These are phyloP conservation scores for Chrysochromulina parva DNA, from an alignment of 78 protist genomes.

Conservation along the genomic window DNA sequence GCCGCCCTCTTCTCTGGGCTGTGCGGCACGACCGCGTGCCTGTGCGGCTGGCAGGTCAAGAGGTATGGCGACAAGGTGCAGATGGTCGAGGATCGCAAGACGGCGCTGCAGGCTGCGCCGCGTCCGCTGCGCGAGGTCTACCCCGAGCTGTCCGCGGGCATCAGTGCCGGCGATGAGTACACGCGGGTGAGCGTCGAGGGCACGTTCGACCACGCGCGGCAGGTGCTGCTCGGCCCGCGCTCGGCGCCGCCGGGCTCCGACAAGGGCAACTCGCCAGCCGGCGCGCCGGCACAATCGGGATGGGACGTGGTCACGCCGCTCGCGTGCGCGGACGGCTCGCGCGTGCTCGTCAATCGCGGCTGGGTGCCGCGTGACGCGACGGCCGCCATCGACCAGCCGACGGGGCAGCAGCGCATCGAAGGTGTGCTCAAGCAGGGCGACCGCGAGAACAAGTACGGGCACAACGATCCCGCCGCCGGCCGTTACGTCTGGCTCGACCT, in stretches of 20 bases:
- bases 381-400: background rate
- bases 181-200: background rate
- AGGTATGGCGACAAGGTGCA: background rate
- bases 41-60: background rate
- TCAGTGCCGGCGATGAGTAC: background rate
- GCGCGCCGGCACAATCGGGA: background rate
- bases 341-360: conserved; percentile 8
- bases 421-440: background rate
- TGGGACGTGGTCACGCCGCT: conserved; percentile 16
- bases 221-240: background rate
- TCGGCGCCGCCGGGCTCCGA: background rate
- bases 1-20: background rate
- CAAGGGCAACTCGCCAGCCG: background rate
- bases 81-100: background rate
- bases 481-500: background rate
- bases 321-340: background rate
- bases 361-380: background rate
- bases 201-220: background rate
- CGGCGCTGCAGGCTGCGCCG: background rate
- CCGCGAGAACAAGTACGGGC: background rate
- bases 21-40: background rate
- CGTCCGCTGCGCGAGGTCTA: background rate
- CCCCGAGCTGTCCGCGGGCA: background rate
- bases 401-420: background rate
- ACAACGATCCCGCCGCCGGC: background rate